Evolutionary conservation across 2,329 filamentous ascomycete species (phyloP).

Genomic region (Fusarium sp.): DNA sequence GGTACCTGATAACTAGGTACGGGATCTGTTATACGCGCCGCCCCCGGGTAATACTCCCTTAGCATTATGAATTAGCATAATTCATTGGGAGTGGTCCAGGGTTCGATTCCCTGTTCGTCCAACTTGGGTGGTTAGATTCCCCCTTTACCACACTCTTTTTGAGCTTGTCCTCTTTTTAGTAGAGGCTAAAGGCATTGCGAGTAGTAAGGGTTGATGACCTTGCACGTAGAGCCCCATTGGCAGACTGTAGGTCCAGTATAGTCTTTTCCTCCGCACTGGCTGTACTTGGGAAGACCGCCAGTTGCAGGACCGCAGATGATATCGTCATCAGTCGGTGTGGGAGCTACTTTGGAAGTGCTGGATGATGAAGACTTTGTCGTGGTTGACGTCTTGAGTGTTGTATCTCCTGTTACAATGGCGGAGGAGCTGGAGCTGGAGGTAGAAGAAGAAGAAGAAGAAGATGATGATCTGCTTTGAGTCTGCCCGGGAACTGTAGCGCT

Average conservation of each 20-base stretch:
- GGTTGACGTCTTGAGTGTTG: conserved; percentile 27
- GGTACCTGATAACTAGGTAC: too few relatives aligned
- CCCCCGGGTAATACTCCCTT: too few relatives aligned
- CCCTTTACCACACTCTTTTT: too few relatives aligned
- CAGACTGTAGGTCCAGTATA: conserved; percentile 23
- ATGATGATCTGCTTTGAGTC: background rate
- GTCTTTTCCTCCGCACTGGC: conserved; percentile 33
- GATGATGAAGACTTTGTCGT: conserved; percentile 3
- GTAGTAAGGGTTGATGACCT: conserved; percentile 29
- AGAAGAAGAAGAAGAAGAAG: background rate
- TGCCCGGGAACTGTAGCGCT: conserved; percentile 37
- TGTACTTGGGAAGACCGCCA: conserved; percentile 39
- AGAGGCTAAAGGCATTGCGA: conserved; percentile 32
- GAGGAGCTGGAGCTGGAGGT: background rate
- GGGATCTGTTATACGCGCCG: too few relatives aligned
- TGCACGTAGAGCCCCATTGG: conserved; percentile 32
- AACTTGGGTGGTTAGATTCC: too few relatives aligned
- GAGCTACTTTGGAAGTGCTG: background rate
- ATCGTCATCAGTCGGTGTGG: conserved; percentile 19
- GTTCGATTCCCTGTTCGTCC: too few relatives aligned
- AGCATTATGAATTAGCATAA: too few relatives aligned
- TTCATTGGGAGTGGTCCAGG: too few relatives aligned
- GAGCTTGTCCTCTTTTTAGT: too few relatives aligned
- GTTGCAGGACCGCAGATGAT: conserved; percentile 32
- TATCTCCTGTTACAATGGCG: background rate